Conservation (phyloP, 768 basidiomycete species). For the Lactarius evosmus region DNA sequence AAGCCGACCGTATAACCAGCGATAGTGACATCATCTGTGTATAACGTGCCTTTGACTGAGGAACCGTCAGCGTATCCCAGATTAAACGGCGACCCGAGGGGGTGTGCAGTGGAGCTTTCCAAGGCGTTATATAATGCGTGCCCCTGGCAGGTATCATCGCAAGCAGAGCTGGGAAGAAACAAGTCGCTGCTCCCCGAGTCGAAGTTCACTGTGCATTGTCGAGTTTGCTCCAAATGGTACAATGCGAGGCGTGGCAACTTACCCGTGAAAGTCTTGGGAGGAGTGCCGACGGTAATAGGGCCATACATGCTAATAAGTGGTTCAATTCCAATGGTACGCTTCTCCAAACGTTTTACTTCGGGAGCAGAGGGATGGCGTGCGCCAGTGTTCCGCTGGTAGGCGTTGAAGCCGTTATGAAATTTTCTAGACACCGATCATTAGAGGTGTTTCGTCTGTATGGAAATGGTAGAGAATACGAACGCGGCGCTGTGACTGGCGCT, state of each 20-base stretch:
- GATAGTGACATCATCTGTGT: slow-evolving; percentile 35
- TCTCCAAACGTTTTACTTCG: neutral
- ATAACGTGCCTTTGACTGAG: slow-evolving; percentile 39
- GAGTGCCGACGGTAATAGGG: slow-evolving; percentile 15
- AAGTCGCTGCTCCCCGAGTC: slow-evolving; percentile 38
- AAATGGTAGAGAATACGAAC: neutral
- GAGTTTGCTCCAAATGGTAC: neutral
- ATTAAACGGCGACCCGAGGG: slow-evolving; percentile 32
- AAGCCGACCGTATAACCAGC: neutral
- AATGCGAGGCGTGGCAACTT: neutral
- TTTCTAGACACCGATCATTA: slow-evolving; percentile 1
- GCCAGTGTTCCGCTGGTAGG: slow-evolving; percentile 14
- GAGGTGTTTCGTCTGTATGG: neutral
- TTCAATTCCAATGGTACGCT: neutral
- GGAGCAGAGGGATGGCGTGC: neutral
- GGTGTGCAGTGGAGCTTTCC: slow-evolving; percentile 26
- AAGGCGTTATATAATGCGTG: slow-evolving; percentile 6
- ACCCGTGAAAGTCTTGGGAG: slow-evolving; percentile 7
- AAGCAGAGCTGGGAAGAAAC: slow-evolving; percentile 35
- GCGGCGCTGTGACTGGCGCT: neutral
- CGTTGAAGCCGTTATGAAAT: neutral
- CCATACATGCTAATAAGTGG: slow-evolving; percentile 17
- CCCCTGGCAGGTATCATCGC: slow-evolving; percentile 32
- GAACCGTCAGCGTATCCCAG: slow-evolving; percentile 43
- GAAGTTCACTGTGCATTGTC: slow-evolving; percentile 35